Conservation (phyloP, 2,329 filamentous ascomycete genomes). For the Parasarocladium wereldwijsianum region DNA sequence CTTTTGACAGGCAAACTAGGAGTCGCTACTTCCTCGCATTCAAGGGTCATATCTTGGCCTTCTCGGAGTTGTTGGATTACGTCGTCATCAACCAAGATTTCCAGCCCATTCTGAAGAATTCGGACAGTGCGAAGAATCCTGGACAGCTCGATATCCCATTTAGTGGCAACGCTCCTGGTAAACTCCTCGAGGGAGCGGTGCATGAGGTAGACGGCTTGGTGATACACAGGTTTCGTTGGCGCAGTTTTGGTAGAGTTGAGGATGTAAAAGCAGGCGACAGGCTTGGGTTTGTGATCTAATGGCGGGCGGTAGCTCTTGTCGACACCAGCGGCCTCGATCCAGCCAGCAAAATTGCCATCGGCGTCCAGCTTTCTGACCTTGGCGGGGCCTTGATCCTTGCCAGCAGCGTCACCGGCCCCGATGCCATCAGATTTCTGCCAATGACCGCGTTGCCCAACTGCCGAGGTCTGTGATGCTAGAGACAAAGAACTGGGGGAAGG, state of each 20-base stretch:
- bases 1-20: slow-evolving; percentile 24
- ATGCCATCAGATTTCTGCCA: slow-evolving; percentile 46
- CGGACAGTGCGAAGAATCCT: slow-evolving; percentile 59
- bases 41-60: slow-evolving; percentile 79
- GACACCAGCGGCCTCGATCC: slow-evolving; percentile 87
- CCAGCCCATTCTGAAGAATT: slow-evolving; percentile 58
- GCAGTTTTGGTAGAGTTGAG: slow-evolving; percentile 37
- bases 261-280: slow-evolving; percentile 81
- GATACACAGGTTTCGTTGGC: slow-evolving; percentile 43
- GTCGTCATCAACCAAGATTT: slow-evolving; percentile 83
- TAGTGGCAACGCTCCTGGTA: slow-evolving; percentile 54
- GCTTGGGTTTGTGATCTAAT: slow-evolving; percentile 51
- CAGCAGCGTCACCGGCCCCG: slow-evolving; percentile 30
- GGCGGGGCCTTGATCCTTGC: slow-evolving; percentile 33
- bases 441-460: slow-evolving; percentile 23
- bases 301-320: slow-evolving; percentile 75
- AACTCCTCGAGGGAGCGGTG: slow-evolving; percentile 65
- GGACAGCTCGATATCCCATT: slow-evolving; percentile 65
- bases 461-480: slow-evolving; percentile 39
- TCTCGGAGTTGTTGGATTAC: slow-evolving; percentile 72
- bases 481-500: slow-evolving; percentile 53
- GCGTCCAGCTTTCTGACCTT: slow-evolving; percentile 40
- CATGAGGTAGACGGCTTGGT: slow-evolving; percentile 75
- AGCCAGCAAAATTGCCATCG: slow-evolving; percentile 55
- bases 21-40: slow-evolving; percentile 37